Base-by-base conservation (phyloP, 306 rosid species). In the Notholithocarpus densiflorus region DNA sequence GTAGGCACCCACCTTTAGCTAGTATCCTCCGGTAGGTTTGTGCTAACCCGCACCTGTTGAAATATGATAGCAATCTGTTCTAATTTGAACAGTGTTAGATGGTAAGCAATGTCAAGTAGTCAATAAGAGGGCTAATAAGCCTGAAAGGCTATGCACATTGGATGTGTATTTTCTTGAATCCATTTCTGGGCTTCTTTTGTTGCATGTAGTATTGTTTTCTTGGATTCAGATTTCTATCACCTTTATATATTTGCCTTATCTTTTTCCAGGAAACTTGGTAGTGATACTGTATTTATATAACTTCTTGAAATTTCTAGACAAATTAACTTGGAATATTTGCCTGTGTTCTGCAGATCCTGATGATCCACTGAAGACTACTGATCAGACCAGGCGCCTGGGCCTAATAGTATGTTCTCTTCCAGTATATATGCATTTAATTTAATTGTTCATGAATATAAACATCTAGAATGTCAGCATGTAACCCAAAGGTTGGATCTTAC, bases 321-420 rank as follows among this genome's bases (percentile, higher is more conserved):
- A 59, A 11, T 61, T 53, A 43, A 56, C 31, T 21, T 13, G 20
- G 72, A 34, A 34, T 34, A 5, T 66, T 51, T 72, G 74, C 68
- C 48, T n/a, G 18, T 20, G 3, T 52, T 24, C 54, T 81, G 81
- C 91, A 91, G 95, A 91, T 89, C 31, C 88, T 52, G 93, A 91
- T 56, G 95, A 91, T 77, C 95, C 95, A 12, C 75, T 92, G 84
- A 86, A 92, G 90, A 92, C 96, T 70, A 92, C 97, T 0, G 93
- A 90, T 66, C 97, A 89, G 82, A 90, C 93, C 73, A 89, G 97
- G 80, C 83, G 77, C 56, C 92, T 90, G 43, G 95, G 95, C 74
- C 84, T 90, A 43, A 90, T 90, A 76, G 95, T 90, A 88, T 51
- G 91, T 71, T 78, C 82, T 74, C 73, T 64, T 77, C 73, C 29